A percentile compares a stretch with the other conserved stretches of the same genome.
Evolutionary conservation across 352 stramenopile species (phyloP).

Genomic region (Phytophthora syringae): DNA sequence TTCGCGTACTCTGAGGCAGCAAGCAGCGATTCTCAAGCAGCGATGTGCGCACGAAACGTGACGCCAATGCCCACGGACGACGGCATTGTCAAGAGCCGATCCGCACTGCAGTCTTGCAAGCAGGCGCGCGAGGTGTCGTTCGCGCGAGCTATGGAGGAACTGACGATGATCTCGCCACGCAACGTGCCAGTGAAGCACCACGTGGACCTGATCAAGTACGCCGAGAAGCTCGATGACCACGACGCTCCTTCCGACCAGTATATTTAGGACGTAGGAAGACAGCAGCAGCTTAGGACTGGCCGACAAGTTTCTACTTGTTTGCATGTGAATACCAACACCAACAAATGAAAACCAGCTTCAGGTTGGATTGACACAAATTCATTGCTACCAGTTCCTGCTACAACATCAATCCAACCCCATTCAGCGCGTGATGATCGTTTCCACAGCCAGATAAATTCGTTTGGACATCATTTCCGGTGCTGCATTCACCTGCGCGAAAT

Average conservation of each 20-base stretch:
- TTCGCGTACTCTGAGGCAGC: slow-evolving; percentile 51
- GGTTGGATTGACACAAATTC: slow-evolving; percentile 7
- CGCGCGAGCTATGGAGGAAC: slow-evolving; percentile 72
- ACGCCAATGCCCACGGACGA: slow-evolving; percentile 65
- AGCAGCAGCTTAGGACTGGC: slow-evolving; percentile 28
- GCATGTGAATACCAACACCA: slow-evolving; percentile 39
- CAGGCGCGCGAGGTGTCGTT: slow-evolving; percentile 78
- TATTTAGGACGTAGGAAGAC: slow-evolving; percentile 50
- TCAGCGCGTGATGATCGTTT: slow-evolving; percentile 1
- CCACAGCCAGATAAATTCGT: too few relatives aligned
- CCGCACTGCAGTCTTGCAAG: slow-evolving; percentile 76
- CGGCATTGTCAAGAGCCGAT: slow-evolving; percentile 73
- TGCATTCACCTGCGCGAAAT: slow-evolving; percentile 20
- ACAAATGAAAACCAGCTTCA: slow-evolving; percentile 13
- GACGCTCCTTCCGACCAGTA: slow-evolving; percentile 62
- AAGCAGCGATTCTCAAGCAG: slow-evolving; percentile 33
- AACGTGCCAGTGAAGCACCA: slow-evolving; percentile 80
- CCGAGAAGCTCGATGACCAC: slow-evolving; percentile 77
- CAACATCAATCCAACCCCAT: too few relatives aligned
- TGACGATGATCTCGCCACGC: slow-evolving; percentile 81
- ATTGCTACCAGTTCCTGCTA: not conserved
- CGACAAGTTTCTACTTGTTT: slow-evolving; percentile 31
- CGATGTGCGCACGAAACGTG: slow-evolving; percentile 60
- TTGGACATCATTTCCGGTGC: slow-evolving; percentile 2
- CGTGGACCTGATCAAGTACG: slow-evolving; percentile 88